These are phyloP conservation scores for Syncephalastrum monosporum DNA, from an alignment of 371 early-diverging fungal species.

Conservation along the genomic window DNA sequence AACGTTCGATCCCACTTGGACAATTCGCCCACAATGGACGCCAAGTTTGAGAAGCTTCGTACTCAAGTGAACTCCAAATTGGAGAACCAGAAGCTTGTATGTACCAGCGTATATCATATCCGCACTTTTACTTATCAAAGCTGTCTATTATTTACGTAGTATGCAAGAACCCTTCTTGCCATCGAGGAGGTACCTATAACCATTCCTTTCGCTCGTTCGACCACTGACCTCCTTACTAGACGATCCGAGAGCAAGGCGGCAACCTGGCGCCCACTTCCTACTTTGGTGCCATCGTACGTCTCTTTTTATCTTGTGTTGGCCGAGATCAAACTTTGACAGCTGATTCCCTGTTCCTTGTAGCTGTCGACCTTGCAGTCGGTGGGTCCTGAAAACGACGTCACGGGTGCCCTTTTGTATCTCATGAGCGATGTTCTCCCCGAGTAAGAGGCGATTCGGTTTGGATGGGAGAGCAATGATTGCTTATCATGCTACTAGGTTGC, in stretches of 20 bases:
- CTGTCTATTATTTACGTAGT: constrained; percentile 20
- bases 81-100: constrained; percentile 78
- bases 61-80: constrained; percentile 76
- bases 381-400: constrained; percentile 48
- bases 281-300: constrained; percentile 81
- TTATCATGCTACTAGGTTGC: constrained; percentile 37
- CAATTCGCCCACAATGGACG: constrained; percentile 37
- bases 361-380: constrained; percentile 65
- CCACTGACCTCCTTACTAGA: constrained; percentile 32
- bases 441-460: constrained; percentile 44
- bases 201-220: not conserved
- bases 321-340: constrained; percentile 3
- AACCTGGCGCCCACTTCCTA: constrained; percentile 76
- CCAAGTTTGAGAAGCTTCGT: constrained; percentile 50
- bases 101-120: not conserved
- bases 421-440: constrained; percentile 78
- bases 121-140: no score
- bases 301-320: not conserved
- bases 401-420: constrained; percentile 75
- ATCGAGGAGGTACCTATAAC: constrained; percentile 72
- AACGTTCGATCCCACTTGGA: not conserved
- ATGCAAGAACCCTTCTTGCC: constrained; percentile 79
- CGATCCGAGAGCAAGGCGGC: constrained; percentile 74
- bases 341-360: constrained; percentile 34
- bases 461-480: not conserved